Evolutionary conservation across 2,329 filamentous ascomycete species (phyloP), one percentile per base, ranked within the genome.

Genomic region (Arachnopeziza araneosa): DNA sequence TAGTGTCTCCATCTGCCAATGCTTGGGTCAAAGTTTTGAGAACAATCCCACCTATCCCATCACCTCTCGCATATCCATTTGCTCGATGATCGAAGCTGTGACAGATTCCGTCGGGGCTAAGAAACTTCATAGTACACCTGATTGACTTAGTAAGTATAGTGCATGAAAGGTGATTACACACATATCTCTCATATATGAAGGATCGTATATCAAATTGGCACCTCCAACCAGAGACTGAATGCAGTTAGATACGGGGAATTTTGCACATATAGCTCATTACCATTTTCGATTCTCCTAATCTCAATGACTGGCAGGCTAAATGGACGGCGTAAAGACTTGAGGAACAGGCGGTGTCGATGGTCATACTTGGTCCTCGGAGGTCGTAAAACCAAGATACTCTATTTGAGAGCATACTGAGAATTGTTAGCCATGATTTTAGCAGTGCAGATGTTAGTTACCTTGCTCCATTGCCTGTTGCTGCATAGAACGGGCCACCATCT

Each of bases 21-120:
- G 85, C 86, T 67, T 85, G 80, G 9, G 75, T 73, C 0, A 88
- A 72, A 1, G 77, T 77, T 71, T 88, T 88, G 52, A 89, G 67
- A 3, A 87, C 66, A 1, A 88, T 70, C 9, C 82, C 77, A 0
- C 78, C 82, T 24, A 83, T 75, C 0, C 84, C 86, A 66, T 89
- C 86, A 0, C 84, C 85, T 49, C 85, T 76, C 0, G 80, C 83
- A 65, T 88, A 89, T 0, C 86, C 86, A 60, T 84, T 80, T 24
- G 83, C 86, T 1, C 78, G 75, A n/a, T 76, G 67, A 63, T 87
- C 84, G 63, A 84, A 86, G 2, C 79, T 80, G 61, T 78, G 81
- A 51, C 79, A 82, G 2, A 26, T 19, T 24, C 23, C 52, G 5
- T 54, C 26, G 2, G 52, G 52, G 1, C 65, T 67, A 49, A 71